Evolutionary conservation across 768 basidiomycete species (phyloP), one percentile per base, ranked within the genome.

Genomic region (Leucocoprinus sp.): DNA sequence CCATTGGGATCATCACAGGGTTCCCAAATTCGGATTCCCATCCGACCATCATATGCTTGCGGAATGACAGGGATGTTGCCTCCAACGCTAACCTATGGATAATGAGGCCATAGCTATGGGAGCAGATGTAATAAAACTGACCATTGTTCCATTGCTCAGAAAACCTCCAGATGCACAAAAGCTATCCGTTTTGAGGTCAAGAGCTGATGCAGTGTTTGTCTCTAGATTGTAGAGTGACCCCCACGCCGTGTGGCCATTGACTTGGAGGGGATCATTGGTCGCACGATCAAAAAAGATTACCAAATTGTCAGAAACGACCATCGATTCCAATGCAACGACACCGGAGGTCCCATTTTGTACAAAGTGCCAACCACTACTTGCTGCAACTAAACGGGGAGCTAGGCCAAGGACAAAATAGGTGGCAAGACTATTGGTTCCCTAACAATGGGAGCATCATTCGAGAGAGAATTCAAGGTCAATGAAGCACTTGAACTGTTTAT

Each of bases 221-320:
- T 63, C 57, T 11, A 73, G 50, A 43, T 72, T 61, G 53, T 68
- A 65, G 14, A 73, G 56, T 7, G 66, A 68, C 22, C 65, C 67
- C 72, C 71, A 72, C 5, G 71, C 71, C 14, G 67, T 56, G 47
- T 71, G 69, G 1, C 65, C 67, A 41, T 69, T 60, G 42, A 72
- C 57, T 17, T 53, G 59, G 1, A 72, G 54, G 11, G 69, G 65
- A 35, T 74, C 71, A 48, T 71, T 59, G 8, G 51, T 57, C 4
- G 60, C 60, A 34, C 57, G 39, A 37, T 61, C 60, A 40, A 61
- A 58, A 45, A 61, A 57, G 21, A 61, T 55, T 4, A 58, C 60
- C 2, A 61, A 54, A 8, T 52, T 60, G 19, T 59, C 58, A 15
- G 60, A 58, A 15, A 61, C 58, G 18, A 61, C 49, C 26, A 61